Evolutionary conservation across 2,329 filamentous ascomycete genomes (phyloP).

Genomic region (Aspergillus jensenii): DNA sequence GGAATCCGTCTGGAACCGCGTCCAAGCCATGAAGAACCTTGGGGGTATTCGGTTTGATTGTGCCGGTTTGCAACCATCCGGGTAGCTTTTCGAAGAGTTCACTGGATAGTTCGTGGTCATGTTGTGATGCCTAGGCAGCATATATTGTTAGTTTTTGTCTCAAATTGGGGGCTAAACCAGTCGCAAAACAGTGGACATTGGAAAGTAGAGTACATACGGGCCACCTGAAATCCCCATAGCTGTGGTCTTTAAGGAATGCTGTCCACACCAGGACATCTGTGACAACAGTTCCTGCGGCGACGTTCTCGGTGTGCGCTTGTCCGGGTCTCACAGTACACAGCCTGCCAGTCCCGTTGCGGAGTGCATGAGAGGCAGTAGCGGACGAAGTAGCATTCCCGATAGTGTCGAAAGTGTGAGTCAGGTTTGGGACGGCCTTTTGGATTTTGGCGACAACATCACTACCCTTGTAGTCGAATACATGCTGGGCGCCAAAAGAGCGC

Average conservation of each 20-base stretch:
- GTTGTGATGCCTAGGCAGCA: slow-evolving; percentile 29
- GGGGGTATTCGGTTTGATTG: slow-evolving; percentile 36
- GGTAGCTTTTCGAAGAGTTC: slow-evolving; percentile 43
- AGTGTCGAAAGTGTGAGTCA: slow-evolving; percentile 44
- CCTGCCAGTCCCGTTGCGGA: slow-evolving; percentile 22
- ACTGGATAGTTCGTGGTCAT: slow-evolving; percentile 36
- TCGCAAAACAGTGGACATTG: not conserved
- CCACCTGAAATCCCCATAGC: slow-evolving; percentile 38
- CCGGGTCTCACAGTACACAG: slow-evolving; percentile 46
- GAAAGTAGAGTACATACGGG: slow-evolving; percentile 29
- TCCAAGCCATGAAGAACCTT: slow-evolving; percentile 34
- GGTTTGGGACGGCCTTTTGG: slow-evolving; percentile 27
- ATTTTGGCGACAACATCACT: slow-evolving; percentile 38
- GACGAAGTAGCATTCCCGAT: slow-evolving; percentile 44
- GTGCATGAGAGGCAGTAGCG: slow-evolving; percentile 28
- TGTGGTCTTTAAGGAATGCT: slow-evolving; percentile 42
- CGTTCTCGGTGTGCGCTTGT: slow-evolving; percentile 40
- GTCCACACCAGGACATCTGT: slow-evolving; percentile 48
- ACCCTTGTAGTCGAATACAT: slow-evolving; percentile 45
- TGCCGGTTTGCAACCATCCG: slow-evolving; percentile 31
- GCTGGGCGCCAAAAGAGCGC: slow-evolving; percentile 31
- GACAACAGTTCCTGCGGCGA: slow-evolving; percentile 34
- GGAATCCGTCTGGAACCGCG: slow-evolving; percentile 35
- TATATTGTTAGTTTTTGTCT: too few relatives aligned
- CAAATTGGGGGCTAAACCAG: too few relatives aligned